Base-by-base conservation (phyloP, 495 filamentous ascomycete genomes). In the Aspergillus leporis region DNA sequence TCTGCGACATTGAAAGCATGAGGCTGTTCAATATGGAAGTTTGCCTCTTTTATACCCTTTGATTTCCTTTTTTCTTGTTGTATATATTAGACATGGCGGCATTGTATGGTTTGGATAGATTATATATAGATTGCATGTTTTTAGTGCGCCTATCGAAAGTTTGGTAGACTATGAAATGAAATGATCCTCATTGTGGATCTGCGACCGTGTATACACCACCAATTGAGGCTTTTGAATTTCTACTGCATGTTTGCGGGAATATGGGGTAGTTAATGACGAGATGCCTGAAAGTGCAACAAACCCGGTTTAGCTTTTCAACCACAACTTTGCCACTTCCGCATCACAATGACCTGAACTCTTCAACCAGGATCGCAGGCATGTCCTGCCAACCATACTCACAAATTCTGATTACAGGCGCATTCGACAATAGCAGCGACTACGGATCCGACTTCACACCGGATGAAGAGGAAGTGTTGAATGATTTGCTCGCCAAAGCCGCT, bases 371-470 rank as follows among this genome's bases (percentile, higher is more conserved):
- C 56, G 70, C 68, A 76, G 73, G 69, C 67, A 76, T 78, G 72
- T 70, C 71, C 73, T 78, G 68, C 69, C 59, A 60, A 65, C 61
- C 60, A 40, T 59, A 65, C 59, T 32, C 40, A 32, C 43, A 51
- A 19, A 50, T 23, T 31, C 25, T 51, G 32, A 66, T 59, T 48
- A 60, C 50, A 58, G 62, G 62, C 1, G 51, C 53, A 41, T 41
- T 58, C 38, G 66, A 67, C 31, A 61, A 62, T 13, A 69, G 60
- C 60, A 86, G 80, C 64, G 86, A 90, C 56, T 93, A 91, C 78
- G 88, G 87, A 23, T 90, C 87, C 30, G 87, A 90, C 56, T 86
- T 91, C 60, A 84, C 85, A 0, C 70, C 76, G 12, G 87, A 87
- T 51, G 88, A 91, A 66, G 77, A 83, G 59, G 71, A 71, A 36